Conservation (phyloP, 202 grass and related monocot species). For the Schoenoplectus triqueter region DNA sequence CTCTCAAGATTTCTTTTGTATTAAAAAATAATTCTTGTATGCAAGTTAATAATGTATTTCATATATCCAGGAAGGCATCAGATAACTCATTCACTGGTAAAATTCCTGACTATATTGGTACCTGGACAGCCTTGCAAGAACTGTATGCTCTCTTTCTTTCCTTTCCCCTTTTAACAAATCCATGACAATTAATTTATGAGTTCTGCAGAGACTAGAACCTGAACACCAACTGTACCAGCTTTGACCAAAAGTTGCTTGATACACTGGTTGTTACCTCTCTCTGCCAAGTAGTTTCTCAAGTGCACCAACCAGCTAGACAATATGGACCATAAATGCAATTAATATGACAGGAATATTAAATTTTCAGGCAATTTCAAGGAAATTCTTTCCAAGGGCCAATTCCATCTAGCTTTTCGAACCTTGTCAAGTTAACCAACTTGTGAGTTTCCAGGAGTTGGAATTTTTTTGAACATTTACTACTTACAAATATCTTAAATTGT, state of each 20-base stretch:
- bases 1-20: not conserved
- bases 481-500: not conserved
- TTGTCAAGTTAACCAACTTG: constrained; percentile 56
- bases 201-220: not conserved
- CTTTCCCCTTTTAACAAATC: not conserved
- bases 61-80: constrained; percentile 56
- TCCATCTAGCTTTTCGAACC: constrained; percentile 70
- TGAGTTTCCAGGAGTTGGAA: constrained; percentile 41
- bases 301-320: not conserved
- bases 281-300: not conserved
- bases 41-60: constrained; percentile 17
- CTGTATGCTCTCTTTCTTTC: constrained; percentile 52
- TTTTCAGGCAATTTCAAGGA: constrained; percentile 81
- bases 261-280: not conserved
- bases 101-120: constrained; percentile 81
- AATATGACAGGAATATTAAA: not conserved
- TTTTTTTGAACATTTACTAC: not conserved
- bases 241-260: not conserved
- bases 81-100: constrained; percentile 82
- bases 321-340: not conserved
- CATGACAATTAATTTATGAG: not conserved
- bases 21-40: constrained; percentile 38
- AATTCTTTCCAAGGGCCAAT: constrained; percentile 84
- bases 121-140: constrained; percentile 52
- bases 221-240: not conserved